Evolutionary conservation across 2,329 filamentous ascomycete genomes (phyloP).

Genomic region (Penicillium sp.): DNA sequence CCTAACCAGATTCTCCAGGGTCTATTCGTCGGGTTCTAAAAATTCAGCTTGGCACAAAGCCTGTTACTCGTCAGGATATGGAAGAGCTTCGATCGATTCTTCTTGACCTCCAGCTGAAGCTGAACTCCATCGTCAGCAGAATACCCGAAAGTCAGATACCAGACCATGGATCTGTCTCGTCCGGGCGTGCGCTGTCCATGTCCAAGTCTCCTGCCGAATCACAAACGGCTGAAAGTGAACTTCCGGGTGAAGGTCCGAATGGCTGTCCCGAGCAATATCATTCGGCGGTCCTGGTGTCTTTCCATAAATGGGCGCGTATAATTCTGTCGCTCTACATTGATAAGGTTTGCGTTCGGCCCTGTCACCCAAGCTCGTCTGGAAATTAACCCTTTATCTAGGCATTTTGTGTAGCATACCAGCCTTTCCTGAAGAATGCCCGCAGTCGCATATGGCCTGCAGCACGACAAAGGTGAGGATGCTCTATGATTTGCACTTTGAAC

Average conservation of each 20-base stretch:
- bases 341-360: constrained; percentile 35
- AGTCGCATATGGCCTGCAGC: constrained; percentile 53
- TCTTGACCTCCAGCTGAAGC: constrained; percentile 44
- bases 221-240: constrained; percentile 31
- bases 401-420: constrained; percentile 53
- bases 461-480: constrained; percentile 44
- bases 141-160: constrained; percentile 42
- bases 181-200: constrained; percentile 30
- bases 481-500: not conserved
- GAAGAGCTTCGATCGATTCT: constrained; percentile 48
- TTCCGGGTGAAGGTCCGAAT: constrained; percentile 41
- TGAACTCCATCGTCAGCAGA: constrained; percentile 47
- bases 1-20: constrained; percentile 29
- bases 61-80: constrained; percentile 49
- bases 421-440: constrained; percentile 53
- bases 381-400: constrained; percentile 34
- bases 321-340: constrained; percentile 50
- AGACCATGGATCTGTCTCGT: constrained; percentile 24
- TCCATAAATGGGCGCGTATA: constrained; percentile 53
- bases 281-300: constrained; percentile 46
- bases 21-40: constrained; percentile 49
- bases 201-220: constrained; percentile 33
- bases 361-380: not conserved
- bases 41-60: constrained; percentile 51
- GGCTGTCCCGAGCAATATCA: constrained; percentile 50